These are phyloP conservation scores for Carex kokanica DNA, from an alignment of 176 grass and related monocot species.

Conservation along the genomic window DNA sequence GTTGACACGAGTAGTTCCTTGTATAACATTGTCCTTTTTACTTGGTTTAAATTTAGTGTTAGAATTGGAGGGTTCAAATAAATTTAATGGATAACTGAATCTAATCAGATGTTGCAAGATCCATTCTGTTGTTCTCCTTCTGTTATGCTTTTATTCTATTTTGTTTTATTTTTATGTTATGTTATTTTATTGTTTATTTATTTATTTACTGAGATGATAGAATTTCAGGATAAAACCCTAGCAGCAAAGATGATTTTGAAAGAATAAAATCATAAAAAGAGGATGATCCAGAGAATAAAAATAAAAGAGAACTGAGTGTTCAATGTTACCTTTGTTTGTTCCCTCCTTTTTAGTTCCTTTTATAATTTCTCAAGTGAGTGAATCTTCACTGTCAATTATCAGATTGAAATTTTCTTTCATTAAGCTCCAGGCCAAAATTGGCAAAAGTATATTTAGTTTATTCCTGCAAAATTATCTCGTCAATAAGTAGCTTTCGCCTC, in stretches of 20 bases:
- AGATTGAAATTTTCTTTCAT: constrained; percentile 3
- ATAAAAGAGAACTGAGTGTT: not conserved
- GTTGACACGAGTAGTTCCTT: not conserved
- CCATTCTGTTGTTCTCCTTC: not conserved
- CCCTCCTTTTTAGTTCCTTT: not conserved
- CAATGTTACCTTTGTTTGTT: not conserved
- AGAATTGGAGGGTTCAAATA: not conserved
- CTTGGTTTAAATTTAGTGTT: not conserved
- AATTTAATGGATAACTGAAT: not conserved
- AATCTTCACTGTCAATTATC: not conserved
- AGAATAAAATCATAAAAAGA: not conserved
- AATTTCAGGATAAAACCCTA: not conserved
- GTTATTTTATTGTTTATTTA: not conserved
- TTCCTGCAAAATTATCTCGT: not conserved
- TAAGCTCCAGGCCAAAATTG: not conserved
- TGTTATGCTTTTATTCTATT: not conserved
- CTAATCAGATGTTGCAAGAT: not conserved
- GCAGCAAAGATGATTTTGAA: not conserved
- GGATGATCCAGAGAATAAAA: constrained; percentile 11
- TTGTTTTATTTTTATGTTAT: not conserved
- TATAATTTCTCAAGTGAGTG: not conserved
- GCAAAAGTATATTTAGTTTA: not conserved
- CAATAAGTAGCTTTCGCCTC: not conserved
- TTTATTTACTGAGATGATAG: not conserved
- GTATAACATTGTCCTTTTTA: not conserved